Conservation (phyloP, 129 eudicot species). For the Oenanthe sinensis region DNA sequence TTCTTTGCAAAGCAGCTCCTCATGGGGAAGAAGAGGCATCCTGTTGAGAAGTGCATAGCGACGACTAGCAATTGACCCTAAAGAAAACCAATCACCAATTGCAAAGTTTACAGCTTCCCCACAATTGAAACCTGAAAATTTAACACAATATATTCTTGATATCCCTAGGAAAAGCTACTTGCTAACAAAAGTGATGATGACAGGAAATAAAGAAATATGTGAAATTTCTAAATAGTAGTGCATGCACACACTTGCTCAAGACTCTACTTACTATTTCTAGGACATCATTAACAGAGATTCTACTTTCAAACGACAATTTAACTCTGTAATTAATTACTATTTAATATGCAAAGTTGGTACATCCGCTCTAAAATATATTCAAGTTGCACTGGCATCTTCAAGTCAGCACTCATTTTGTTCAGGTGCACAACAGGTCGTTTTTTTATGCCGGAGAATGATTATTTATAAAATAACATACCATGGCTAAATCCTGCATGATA, state of each 20-base stretch:
- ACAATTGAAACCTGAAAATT: slow-evolving; percentile 72
- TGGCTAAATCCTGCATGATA: slow-evolving; percentile 99
- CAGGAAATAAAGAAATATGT: background rate
- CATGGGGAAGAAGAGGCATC: slow-evolving; percentile 80
- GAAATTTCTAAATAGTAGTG: background rate
- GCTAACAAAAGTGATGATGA: background rate
- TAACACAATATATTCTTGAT: background rate
- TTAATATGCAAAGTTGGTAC: background rate
- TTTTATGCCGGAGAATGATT: background rate
- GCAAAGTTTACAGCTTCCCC: slow-evolving; percentile 99
- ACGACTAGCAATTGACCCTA: slow-evolving; percentile 81
- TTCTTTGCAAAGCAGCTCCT: slow-evolving; percentile 95
- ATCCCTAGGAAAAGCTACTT: background rate
- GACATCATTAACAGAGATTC: background rate
- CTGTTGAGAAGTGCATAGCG: slow-evolving; percentile 84
- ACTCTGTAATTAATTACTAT: background rate
- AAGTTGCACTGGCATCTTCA: background rate
- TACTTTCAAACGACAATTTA: background rate
- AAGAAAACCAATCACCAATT: slow-evolving; percentile 83
- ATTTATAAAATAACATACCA: slow-evolving; percentile 38
- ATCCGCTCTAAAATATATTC: background rate
- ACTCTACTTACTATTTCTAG: background rate
- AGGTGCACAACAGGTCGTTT: background rate
- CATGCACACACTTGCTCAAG: background rate
- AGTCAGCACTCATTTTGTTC: background rate